Base-by-base conservation (phyloP, 139 green algal species). In the Chlorella sorokiniana region DNA sequence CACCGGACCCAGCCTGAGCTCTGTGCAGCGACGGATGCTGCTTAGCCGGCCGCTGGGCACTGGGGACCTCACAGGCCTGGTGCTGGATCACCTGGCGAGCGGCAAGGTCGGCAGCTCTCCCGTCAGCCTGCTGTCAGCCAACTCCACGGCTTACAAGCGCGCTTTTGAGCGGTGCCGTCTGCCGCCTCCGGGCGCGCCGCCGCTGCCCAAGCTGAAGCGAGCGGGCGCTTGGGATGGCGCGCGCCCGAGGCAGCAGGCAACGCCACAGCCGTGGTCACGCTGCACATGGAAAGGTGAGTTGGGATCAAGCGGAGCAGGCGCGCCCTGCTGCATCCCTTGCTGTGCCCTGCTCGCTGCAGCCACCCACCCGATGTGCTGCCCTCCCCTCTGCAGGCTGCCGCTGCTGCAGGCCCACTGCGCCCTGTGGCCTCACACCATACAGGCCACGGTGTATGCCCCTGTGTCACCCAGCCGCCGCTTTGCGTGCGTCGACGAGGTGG, bases 351-450 rank as follows among this genome's bases (percentile, higher is more conserved):
- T 16, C 16, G 48, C 48, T 59, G n/a, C n/a, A n/a, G 35, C 65
- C 16, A 44, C 65, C 18, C 65, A 22, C 65, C 22, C 31, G 37
- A 22, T 20, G 2, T n/a, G 18, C 8, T 42, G 29, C 69, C 45
- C 38, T 22, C 14, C 40, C 18, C 44, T 23, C n/a, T 72, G 65
- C 73, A 79, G 73, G 73, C 73, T 79, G 54, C 37, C 52, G 27
- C 37, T 79, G 37, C 73, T 79, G 3, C 48, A 69, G 73, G 52
- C 40, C 9, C 73, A 79, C 73, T 79, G 73, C 38, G 73, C 73
- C 1, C 52, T 79, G 52, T 79, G 73, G 73, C 73, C 73, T 10
- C 51, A 79, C 73, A 79, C 59, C 35, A 69, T 79, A 4, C n/a
- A 40, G 54, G 73, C 54, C 16, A 23, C 54, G 20, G 38, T 79